These are phyloP conservation scores for Ganoderma lucidum DNA, from an alignment of 1,284 basidiomycete species.

Conservation along the genomic window DNA sequence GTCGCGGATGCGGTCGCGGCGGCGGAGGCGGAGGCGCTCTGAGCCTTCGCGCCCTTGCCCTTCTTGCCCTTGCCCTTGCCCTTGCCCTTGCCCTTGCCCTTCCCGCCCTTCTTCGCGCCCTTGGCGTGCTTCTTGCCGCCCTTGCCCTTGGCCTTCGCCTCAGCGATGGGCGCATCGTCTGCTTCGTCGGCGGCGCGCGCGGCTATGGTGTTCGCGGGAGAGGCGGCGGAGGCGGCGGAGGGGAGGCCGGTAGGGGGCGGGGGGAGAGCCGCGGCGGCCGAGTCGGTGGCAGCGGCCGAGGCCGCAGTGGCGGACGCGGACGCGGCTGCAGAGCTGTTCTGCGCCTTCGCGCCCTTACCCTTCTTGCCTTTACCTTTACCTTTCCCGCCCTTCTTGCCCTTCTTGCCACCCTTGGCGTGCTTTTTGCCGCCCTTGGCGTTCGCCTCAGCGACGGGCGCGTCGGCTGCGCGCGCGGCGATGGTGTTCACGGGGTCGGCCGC, in stretches of 20 bases:
- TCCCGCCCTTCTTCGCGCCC: conserved; percentile 7
- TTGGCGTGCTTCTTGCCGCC: not conserved
- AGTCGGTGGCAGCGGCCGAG: too few relatives aligned
- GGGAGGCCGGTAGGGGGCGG: not conserved
- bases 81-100: not conserved
- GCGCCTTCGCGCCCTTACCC: too few relatives aligned
- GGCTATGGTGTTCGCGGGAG: not conserved
- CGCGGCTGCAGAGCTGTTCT: conserved; percentile 8
- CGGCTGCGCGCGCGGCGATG: conserved; percentile 3
- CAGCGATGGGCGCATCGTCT: not conserved
- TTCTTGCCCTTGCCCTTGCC: not conserved
- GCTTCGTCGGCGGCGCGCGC: not conserved
- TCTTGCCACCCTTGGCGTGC: conserved; percentile 6
- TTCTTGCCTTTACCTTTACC: not conserved
- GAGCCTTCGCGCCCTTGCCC: too few relatives aligned
- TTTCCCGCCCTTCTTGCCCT: not conserved
- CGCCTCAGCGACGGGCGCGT: not conserved
- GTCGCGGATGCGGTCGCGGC: conserved; percentile 8
- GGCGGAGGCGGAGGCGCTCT: not conserved
- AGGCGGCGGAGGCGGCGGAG: too few relatives aligned
- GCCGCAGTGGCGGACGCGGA: not conserved
- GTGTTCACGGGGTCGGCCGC: not conserved
- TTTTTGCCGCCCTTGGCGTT: not conserved
- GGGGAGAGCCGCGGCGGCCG: too few relatives aligned
- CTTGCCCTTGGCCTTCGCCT: not conserved